Evolutionary conservation across 192 early-diverging fungal genomes (phyloP).

Genomic region (Ambispora gerdemannii): DNA sequence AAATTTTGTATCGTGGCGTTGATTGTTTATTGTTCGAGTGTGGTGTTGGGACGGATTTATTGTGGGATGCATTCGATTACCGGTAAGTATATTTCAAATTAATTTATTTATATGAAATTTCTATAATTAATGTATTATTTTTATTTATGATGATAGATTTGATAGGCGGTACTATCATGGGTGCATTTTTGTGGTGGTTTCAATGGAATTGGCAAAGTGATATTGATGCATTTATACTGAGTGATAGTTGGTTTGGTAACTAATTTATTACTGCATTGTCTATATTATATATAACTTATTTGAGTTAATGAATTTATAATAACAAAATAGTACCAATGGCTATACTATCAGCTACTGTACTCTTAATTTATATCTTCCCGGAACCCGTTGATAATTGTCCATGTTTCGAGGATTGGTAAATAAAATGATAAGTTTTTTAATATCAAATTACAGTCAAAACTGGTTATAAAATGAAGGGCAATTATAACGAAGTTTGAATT

Average conservation of each 20-base stretch:
- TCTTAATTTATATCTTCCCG: conserved; percentile 47
- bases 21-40: conserved; percentile 53
- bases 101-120: background rate
- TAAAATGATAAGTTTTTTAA: too few relatives aligned
- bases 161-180: conserved; percentile 66
- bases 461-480: too few relatives aligned
- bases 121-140: background rate
- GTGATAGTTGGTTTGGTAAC: conserved; percentile 34
- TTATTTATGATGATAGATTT: conserved; percentile 48
- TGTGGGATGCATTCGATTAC: conserved; percentile 87
- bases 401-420: conserved; percentile 71
- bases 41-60: conserved; percentile 74
- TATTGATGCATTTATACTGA: conserved; percentile 36
- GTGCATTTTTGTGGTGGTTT: conserved; percentile 51
- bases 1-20: conserved; percentile 39
- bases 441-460: too few relatives aligned
- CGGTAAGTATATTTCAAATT: background rate
- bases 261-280: background rate
- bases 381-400: conserved; percentile 71
- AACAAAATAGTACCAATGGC: conserved; percentile 28
- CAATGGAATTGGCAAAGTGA: conserved; percentile 52
- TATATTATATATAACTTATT: background rate
- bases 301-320: background rate
- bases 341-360: conserved; percentile 29
- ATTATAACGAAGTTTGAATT: too few relatives aligned